A percentile compares a stretch with the other conserved stretches of the same genome.
These are phyloP conservation scores for Meripilus lineatus DNA, from an alignment of 1,284 basidiomycete genomes.

Conservation along the genomic window DNA sequence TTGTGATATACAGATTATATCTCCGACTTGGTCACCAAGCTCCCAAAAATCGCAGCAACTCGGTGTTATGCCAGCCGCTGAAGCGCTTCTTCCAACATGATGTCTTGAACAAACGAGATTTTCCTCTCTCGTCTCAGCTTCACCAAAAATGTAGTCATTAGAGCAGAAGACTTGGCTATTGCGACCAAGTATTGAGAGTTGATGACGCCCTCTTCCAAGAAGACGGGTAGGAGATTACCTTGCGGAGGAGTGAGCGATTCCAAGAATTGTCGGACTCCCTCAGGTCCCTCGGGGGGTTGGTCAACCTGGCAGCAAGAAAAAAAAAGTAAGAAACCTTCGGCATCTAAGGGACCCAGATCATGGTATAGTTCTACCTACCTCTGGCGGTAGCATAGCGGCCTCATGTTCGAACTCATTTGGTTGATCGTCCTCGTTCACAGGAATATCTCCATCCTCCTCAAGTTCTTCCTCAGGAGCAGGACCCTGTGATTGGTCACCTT, in stretches of 20 bases:
- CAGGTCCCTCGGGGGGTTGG: neutral
- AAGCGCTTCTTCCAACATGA: too few species aligned
- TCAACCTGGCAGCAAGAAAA: neutral
- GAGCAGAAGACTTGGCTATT: neutral
- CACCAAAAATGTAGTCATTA: neutral
- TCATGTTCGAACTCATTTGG: neutral
- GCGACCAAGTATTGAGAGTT: neutral
- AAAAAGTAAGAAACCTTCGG: neutral
- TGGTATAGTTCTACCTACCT: neutral
- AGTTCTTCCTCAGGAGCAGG: too few species aligned
- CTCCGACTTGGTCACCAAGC: too few species aligned
- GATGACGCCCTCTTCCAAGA: conserved; percentile 1
- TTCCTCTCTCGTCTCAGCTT: neutral
- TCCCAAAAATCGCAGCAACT: too few species aligned
- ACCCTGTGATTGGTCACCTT: too few species aligned
- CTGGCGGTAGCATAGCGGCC: neutral
- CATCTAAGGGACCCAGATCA: neutral
- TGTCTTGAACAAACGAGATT: neutral
- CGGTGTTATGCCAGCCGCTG: too few species aligned
- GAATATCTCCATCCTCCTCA: neutral
- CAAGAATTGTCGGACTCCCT: conserved; percentile 1
- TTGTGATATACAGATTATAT: too few species aligned
- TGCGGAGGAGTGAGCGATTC: conserved; percentile 5
- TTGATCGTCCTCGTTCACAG: neutral
- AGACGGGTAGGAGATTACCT: neutral